phyloP scores from a whole-genome alignment of 331 rosid species.

The Prunus yedoensis region DNA sequence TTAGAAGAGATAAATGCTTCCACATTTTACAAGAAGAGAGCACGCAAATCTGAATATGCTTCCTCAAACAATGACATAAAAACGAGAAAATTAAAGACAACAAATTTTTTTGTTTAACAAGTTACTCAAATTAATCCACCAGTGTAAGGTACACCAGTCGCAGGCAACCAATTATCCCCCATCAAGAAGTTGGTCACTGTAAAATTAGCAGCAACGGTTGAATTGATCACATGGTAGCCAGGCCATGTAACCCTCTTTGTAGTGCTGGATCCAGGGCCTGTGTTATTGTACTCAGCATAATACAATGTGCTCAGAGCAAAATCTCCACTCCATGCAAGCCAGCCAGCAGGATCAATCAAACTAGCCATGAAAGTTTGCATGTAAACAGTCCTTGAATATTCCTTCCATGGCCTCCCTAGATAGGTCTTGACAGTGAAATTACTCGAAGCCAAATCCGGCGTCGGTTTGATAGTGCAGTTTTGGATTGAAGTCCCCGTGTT shows the following conservation, averaged over 20 bases:
- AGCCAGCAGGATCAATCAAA: conserved; percentile 39
- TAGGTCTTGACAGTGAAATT: conserved; percentile 21
- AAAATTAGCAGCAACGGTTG: conserved; percentile 30
- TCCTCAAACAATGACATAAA: not conserved
- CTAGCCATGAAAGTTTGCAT: conserved; percentile 35
- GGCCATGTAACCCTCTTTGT: conserved; percentile 35
- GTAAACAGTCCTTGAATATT: conserved; percentile 34
- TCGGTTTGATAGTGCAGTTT: conserved; percentile 22
- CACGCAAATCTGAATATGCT: too few species aligned
- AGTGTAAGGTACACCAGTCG: conserved; percentile 30
- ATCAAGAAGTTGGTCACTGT: conserved; percentile 29
- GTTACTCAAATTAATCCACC: conserved; percentile 11
- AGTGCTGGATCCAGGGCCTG: conserved; percentile 39
- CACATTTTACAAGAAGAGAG: not conserved
- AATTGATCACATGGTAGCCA: conserved; percentile 36
- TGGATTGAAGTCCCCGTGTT: conserved; percentile 46
- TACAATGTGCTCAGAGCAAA: conserved; percentile 36
- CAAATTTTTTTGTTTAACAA: not conserved
- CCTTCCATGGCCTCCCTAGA: conserved; percentile 54
- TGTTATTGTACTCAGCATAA: conserved; percentile 45
- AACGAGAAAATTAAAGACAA: too few species aligned
- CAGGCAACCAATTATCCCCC: conserved; percentile 30
- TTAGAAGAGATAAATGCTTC: not conserved
- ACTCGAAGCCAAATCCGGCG: not conserved
- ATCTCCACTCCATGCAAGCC: conserved; percentile 36